Evolutionary conservation across 495 filamentous ascomycete genomes (phyloP).

Genomic region (Xylaria sp.): DNA sequence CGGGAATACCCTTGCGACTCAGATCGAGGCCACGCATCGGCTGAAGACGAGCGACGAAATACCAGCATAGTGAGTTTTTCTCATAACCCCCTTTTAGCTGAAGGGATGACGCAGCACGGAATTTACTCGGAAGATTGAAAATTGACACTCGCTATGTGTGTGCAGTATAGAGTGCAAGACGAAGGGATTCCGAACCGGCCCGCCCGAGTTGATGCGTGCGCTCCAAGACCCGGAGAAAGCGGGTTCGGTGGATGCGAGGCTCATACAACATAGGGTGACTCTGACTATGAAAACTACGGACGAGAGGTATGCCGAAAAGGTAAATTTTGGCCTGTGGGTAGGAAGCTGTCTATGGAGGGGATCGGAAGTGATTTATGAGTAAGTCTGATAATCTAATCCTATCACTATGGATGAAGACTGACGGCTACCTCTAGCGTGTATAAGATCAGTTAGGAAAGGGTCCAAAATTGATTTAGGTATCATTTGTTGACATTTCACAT

Average conservation of each 20-base stretch:
- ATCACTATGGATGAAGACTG: conserved; percentile 12
- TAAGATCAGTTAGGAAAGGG: conserved; percentile 27
- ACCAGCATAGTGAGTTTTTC: conserved; percentile 53
- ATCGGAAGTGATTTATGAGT: conserved; percentile 55
- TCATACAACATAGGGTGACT: conserved; percentile 64
- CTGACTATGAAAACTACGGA: conserved; percentile 67
- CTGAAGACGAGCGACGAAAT: conserved; percentile 66
- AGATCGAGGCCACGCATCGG: conserved; percentile 60
- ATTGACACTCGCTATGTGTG: conserved; percentile 8
- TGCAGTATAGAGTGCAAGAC: conserved; percentile 61
- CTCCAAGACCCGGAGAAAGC: conserved; percentile 58
- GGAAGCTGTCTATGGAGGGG: conserved; percentile 65
- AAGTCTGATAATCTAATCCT: conserved; percentile 19
- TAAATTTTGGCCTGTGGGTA: conserved; percentile 69
- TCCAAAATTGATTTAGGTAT: background rate
- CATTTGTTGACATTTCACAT: background rate
- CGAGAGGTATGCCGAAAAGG: conserved; percentile 62
- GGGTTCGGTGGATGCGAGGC: conserved; percentile 61
- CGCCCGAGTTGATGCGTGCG: conserved; percentile 64
- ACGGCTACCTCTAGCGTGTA: conserved; percentile 32
- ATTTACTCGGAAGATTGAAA: background rate
- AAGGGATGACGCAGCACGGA: too few species aligned
- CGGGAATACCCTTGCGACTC: conserved; percentile 62
- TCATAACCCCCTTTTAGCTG: background rate
- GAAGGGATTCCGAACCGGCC: conserved; percentile 63